Evolutionary conservation across 495 filamentous ascomycete genomes (phyloP), one percentile per base, ranked within the genome.

Genomic region (Cercophora newfieldiana): DNA sequence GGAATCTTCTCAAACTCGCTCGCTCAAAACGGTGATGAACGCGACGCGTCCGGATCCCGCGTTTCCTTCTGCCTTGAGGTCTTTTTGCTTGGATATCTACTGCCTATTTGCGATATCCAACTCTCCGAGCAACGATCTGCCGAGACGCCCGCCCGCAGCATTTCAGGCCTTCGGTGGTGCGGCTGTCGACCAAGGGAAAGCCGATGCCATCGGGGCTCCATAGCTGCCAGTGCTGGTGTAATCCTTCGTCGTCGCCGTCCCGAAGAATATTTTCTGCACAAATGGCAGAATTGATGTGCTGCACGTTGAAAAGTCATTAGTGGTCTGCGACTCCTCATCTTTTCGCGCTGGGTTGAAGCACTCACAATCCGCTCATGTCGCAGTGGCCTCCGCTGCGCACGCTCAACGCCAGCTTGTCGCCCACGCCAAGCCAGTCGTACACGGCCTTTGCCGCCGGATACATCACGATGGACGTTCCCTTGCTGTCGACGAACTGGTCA

Each of bases 381-480:
- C 81, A 84, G 53, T 84, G 83, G 2, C 79, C 82, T 7, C 82
- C 81, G 16, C 73, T 74, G 4, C 81, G 74, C 25, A 85, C 77
- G 33, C 76, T 81, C 75, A 85, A 81, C 29, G 72, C 82, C 24
- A 85, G 79, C 73, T 81, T 73, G 44, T 82, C 80, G 1, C 74
- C 72, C 1, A 69, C 81, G 14, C 82, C 83, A 3, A 85, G 72
- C 78, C 80, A 85, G 65, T 81, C 80, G 63, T 84, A 85, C 0
- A 85, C 82, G 1, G 75, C 60, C 74, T 83, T 82, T 7, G 81
- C 83, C 1, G 82, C 82, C 3, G 83, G 83, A 59, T 81, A 85
- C 5, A 81, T 75, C 16, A 83, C 74, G 6, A 80, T 72, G 5
- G 83, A 75, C 3, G 83, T 85, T 25, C 75, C 83, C 73, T 83